Evolutionary conservation across 2,329 filamentous ascomycete genomes (phyloP).

Genomic region (Fusarium sp.): DNA sequence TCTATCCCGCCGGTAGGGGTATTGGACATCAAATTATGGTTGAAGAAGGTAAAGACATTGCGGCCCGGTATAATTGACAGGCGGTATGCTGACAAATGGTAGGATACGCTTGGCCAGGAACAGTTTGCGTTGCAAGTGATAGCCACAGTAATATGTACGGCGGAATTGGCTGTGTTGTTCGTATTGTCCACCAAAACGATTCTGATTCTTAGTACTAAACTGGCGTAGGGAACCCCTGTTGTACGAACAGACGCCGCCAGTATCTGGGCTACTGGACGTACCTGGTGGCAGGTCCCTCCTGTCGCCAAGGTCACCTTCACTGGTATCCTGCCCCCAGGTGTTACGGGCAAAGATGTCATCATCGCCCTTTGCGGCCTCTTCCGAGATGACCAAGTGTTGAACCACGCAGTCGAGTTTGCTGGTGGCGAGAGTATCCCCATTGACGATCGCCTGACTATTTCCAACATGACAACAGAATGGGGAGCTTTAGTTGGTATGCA

Average conservation of each 20-base stretch:
- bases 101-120: conserved; percentile 86
- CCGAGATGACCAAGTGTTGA: conserved; percentile 88
- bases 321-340: conserved; percentile 81
- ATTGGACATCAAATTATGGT: conserved; percentile 96
- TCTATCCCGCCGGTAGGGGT: conserved; percentile 82
- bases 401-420: conserved; percentile 90
- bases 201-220: too few relatives aligned
- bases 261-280: conserved; percentile 86
- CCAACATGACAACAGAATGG: conserved; percentile 89
- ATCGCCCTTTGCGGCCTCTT: conserved; percentile 90
- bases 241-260: conserved; percentile 90
- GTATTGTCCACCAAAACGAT: too few relatives aligned
- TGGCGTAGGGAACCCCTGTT: conserved; percentile 67
- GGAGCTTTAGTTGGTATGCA: conserved; percentile 68
- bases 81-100: background rate
- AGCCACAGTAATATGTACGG: conserved; percentile 86
- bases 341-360: conserved; percentile 95
- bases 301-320: conserved; percentile 85
- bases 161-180: conserved; percentile 27
- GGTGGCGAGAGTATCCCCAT: conserved; percentile 83
- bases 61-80: accelerated
- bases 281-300: conserved; percentile 92
- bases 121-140: conserved; percentile 84
- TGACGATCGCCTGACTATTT: conserved; percentile 80
- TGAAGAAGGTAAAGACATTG: conserved; percentile 62